Conservation (phyloP, 495 filamentous ascomycete genomes). For the Evansstolkia leycettana region DNA sequence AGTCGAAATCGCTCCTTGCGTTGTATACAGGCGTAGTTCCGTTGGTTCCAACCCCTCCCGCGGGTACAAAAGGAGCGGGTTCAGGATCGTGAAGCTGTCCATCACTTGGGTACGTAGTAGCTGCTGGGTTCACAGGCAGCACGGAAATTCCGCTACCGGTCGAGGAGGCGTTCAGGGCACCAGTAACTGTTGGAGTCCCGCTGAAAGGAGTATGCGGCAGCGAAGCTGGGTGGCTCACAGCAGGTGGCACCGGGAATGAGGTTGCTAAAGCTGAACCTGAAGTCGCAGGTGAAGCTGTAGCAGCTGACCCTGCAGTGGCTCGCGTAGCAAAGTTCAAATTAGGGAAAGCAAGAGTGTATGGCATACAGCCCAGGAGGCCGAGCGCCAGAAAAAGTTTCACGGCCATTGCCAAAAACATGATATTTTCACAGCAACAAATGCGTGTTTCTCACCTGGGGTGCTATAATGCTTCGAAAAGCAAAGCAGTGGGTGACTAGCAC, state of each 20-base stretch:
- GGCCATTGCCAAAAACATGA: constrained; percentile 4
- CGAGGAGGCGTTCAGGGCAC: constrained; percentile 40
- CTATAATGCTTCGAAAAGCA: background rate
- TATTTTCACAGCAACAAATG: too few species aligned
- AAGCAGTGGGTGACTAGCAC: too few species aligned
- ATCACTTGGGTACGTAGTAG: constrained; percentile 53
- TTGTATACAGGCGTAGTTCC: constrained; percentile 61
- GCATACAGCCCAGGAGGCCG: constrained; percentile 9
- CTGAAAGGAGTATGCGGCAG: constrained; percentile 41
- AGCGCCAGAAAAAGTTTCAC: constrained; percentile 4
- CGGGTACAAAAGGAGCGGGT: constrained; percentile 63
- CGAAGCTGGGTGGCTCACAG: constrained; percentile 14
- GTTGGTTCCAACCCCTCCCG: constrained; percentile 72
- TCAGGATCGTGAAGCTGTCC: constrained; percentile 52
- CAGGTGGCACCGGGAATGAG: constrained; percentile 5
- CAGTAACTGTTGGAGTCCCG: constrained; percentile 45
- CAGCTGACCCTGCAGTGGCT: background rate
- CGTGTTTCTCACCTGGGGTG: background rate
- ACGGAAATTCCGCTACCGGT: constrained; percentile 36
- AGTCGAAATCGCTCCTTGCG: constrained; percentile 62
- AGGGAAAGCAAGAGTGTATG: constrained; percentile 2
- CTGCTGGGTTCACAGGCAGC: constrained; percentile 30
- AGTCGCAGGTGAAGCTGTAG: constrained; percentile 3
- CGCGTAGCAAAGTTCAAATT: background rate
- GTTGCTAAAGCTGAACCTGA: too few species aligned